Evolutionary conservation across 2,329 filamentous ascomycete genomes (phyloP).

Genomic region (Sphaceloma murrayae): DNA sequence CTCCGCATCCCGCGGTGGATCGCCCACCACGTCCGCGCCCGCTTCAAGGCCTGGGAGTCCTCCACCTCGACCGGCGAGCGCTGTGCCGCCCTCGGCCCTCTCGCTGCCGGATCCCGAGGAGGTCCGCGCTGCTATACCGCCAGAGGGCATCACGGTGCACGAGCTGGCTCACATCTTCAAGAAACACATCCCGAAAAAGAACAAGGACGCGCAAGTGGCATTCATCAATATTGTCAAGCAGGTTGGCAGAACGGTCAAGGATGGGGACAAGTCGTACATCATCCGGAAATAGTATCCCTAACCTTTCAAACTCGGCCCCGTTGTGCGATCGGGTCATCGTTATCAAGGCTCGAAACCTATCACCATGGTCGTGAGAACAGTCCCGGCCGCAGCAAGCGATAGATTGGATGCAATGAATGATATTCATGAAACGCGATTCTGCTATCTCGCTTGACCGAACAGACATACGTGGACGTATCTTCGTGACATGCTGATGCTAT

Average conservation of each 20-base stretch:
- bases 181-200: conserved; percentile 31
- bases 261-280: conserved; percentile 7
- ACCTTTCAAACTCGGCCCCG: too few relatives aligned
- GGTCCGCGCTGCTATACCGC: conserved; percentile 37
- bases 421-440: not conserved
- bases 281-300: conserved; percentile 8
- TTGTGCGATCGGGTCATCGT: too few relatives aligned
- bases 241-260: conserved; percentile 25
- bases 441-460: too few relatives aligned
- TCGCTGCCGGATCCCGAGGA: conserved; percentile 36
- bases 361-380: not conserved
- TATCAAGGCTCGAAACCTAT: too few relatives aligned
- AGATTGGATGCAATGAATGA: not conserved
- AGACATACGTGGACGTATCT: too few relatives aligned
- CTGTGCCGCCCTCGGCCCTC: conserved; percentile 8
- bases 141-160: conserved; percentile 36
- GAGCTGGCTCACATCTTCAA: conserved; percentile 35
- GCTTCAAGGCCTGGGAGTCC: conserved; percentile 30
- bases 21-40: conserved; percentile 9
- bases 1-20: conserved; percentile 28
- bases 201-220: conserved; percentile 28
- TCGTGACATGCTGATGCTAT: too few relatives aligned
- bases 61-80: conserved; percentile 21
- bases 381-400: not conserved
- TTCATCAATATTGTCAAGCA: conserved; percentile 39